These are phyloP conservation scores for Globisporangium camurandrum DNA, from an alignment of 352 stramenopile genomes.

Conservation along the genomic window DNA sequence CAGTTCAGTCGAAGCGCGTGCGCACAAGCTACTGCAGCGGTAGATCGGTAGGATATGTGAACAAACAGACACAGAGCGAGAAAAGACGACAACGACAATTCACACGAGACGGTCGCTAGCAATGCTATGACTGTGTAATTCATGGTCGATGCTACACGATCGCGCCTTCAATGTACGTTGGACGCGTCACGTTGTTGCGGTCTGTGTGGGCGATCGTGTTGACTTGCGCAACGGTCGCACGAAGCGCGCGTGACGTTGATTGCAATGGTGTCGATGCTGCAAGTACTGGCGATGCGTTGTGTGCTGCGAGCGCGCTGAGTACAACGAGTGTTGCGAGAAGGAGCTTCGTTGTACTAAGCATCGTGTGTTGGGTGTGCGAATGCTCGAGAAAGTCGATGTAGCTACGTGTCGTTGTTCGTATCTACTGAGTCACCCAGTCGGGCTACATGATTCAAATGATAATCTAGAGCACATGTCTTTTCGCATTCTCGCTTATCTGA, in stretches of 20 bases:
- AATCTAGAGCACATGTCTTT: no score
- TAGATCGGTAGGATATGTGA: no score
- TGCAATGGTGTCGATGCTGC: not conserved
- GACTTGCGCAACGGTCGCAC: not conserved
- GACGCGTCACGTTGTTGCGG: not conserved
- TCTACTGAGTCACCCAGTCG: no score
- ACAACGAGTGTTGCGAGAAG: not conserved
- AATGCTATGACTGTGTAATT: not conserved
- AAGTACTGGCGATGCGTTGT: not conserved
- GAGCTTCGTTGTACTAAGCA: not conserved
- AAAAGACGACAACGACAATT: no score
- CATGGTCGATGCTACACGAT: not conserved
- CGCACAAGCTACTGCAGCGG: constrained; percentile 6
- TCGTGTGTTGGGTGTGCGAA: not conserved
- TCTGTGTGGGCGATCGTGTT: not conserved
- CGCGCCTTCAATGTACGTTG: not conserved
- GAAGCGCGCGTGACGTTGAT: not conserved
- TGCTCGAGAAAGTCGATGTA: no score
- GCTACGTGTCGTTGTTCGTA: no score
- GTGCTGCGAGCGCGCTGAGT: not conserved
- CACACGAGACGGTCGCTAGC: not conserved
- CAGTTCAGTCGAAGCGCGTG: constrained; percentile 1
- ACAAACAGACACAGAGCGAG: not conserved
- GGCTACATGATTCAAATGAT: no score
- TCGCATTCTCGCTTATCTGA: no score